These are phyloP conservation scores for Skeletonema tropicum DNA, from an alignment of 108 stramenopile species.

Conservation along the genomic window DNA sequence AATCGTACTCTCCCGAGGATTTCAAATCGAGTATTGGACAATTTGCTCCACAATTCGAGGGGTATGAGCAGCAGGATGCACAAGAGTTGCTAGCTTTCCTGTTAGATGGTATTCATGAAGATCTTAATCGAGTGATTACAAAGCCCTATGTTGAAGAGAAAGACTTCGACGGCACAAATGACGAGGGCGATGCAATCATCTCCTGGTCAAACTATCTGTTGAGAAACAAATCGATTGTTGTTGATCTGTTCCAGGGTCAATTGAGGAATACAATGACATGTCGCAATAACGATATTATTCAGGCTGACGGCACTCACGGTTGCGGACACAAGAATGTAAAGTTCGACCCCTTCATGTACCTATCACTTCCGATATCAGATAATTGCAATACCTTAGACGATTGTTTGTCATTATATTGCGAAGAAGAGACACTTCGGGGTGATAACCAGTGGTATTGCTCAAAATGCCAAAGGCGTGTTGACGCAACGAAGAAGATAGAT, in stretches of 20 bases:
- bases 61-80: slow-evolving; percentile 96
- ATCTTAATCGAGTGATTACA: slow-evolving; percentile 89
- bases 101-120: slow-evolving; percentile 95
- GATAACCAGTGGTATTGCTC: slow-evolving; percentile 84
- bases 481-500: slow-evolving; percentile 87
- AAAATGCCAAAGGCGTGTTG: slow-evolving; percentile 79
- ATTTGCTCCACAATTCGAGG: slow-evolving; percentile 88
- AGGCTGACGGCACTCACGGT: slow-evolving; percentile 21
- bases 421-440: slow-evolving; percentile 73
- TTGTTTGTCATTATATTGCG: slow-evolving; percentile 76
- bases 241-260: slow-evolving; percentile 97
- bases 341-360: slow-evolving; percentile 96
- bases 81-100: slow-evolving; percentile 96
- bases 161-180: slow-evolving; percentile 83
- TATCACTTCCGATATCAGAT: slow-evolving; percentile 83
- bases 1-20: slow-evolving; percentile 47
- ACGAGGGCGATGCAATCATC: slow-evolving; percentile 80
- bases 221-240: slow-evolving; percentile 88
- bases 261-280: slow-evolving; percentile 86
- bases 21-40: slow-evolving; percentile 75
- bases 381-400: slow-evolving; percentile 58
- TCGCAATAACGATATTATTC: slow-evolving; percentile 22
- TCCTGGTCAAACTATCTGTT: slow-evolving; percentile 88
- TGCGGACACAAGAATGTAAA: slow-evolving; percentile 78
- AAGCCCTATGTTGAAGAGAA: slow-evolving; percentile 86